Evolutionary conservation across 306 rosid genomes (phyloP).

Genomic region (Begonia peltatifolia): DNA sequence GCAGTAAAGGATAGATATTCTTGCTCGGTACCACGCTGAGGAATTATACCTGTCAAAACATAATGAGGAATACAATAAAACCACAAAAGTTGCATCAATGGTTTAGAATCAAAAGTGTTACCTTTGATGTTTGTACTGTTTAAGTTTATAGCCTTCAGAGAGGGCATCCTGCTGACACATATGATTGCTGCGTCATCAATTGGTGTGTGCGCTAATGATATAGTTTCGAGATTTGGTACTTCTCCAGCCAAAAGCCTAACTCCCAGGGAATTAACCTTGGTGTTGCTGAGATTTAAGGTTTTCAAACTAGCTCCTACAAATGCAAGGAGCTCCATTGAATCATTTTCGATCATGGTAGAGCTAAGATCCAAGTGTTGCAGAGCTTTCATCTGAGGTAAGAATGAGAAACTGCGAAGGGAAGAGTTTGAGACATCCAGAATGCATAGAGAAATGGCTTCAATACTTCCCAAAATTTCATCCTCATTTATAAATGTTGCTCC

Average conservation of each 20-base stretch:
- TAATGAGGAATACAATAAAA: neutral
- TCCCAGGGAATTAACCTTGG: constrained; percentile 61
- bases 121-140: constrained; percentile 70
- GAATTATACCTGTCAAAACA: constrained; percentile 37
- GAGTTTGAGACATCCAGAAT: constrained; percentile 56
- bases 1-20: constrained; percentile 28
- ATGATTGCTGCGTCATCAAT: constrained; percentile 53
- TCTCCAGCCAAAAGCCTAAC: constrained; percentile 52
- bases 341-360: constrained; percentile 55
- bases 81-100: constrained; percentile 3
- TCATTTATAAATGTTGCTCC: constrained; percentile 53
- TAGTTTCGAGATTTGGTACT: constrained; percentile 54
- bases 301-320: neutral
- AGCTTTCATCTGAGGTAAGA: constrained; percentile 38
- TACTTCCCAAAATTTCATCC: constrained; percentile 29
- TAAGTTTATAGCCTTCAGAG: constrained; percentile 54
- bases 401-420: constrained; percentile 34
- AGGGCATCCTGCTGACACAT: constrained; percentile 65
- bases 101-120: constrained; percentile 11
- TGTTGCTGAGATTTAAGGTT: constrained; percentile 47
- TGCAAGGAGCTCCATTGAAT: constrained; percentile 19
- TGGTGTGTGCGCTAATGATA: constrained; percentile 51
- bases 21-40: constrained; percentile 15
- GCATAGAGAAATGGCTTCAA: constrained; percentile 31
- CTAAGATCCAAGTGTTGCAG: constrained; percentile 72